phyloP scores from a whole-genome alignment of 331 rosid species.

The Pyracantha coccinea region DNA sequence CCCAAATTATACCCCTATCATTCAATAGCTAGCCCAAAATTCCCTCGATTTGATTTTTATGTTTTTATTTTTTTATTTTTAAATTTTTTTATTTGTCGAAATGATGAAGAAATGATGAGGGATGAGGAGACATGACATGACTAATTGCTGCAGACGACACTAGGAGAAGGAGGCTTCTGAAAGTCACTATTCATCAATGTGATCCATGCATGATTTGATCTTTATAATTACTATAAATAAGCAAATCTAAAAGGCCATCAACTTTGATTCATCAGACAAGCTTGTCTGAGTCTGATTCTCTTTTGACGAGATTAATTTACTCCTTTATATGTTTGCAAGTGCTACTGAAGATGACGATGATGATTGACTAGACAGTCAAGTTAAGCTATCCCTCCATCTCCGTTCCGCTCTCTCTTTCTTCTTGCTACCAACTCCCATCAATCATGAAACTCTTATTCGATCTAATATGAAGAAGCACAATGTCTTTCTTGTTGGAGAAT shows the following conservation, averaged over 20 bases:
- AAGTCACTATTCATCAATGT: neutral
- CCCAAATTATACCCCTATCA: neutral
- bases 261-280: neutral
- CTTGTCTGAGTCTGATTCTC: neutral
- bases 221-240: neutral
- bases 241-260: neutral
- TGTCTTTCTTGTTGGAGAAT: too few relatives aligned
- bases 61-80: too few relatives aligned
- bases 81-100: neutral
- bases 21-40: neutral
- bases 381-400: neutral
- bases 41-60: too few relatives aligned
- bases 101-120: constrained; percentile 15
- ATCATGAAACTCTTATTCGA: neutral
- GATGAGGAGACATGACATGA: neutral
- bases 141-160: neutral
- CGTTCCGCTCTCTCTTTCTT: neutral
- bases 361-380: constrained; percentile 13
- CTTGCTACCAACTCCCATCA: neutral
- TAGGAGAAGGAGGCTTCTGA: neutral
- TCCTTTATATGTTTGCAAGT: neutral
- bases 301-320: neutral
- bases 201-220: constrained; percentile 5
- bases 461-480: neutral
- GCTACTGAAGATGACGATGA: neutral